Evolutionary conservation across 345 rosid species (phyloP).

Genomic region (Populus simonii): DNA sequence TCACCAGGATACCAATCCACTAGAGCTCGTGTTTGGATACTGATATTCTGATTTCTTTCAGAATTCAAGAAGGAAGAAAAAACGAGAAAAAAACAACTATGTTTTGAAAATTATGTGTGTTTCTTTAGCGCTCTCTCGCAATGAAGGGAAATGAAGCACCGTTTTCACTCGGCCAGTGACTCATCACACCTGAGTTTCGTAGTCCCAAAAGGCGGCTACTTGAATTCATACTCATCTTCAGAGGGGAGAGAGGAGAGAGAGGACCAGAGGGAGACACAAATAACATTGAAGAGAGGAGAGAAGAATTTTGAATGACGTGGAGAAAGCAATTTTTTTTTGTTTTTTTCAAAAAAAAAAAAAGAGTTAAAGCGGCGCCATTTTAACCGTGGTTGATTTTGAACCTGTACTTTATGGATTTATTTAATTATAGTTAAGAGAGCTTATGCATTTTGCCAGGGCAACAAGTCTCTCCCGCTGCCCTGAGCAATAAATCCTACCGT

Average conservation of each 20-base stretch:
- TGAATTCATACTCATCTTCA: slow-evolving; percentile 12
- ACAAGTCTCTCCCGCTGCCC: not conserved
- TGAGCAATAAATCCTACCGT: slow-evolving; percentile 30
- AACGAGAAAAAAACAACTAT: not conserved
- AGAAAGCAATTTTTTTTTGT: not conserved
- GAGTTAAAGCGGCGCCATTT: slow-evolving; percentile 19
- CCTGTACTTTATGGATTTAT: not conserved
- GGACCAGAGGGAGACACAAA: not conserved
- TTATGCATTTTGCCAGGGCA: not conserved
- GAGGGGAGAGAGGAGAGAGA: not conserved
- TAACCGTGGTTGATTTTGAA: slow-evolving; percentile 8
- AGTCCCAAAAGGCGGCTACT: slow-evolving; percentile 44
- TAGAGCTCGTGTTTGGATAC: not conserved
- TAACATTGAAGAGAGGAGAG: too few relatives aligned
- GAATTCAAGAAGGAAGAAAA: not conserved
- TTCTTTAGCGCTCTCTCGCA: not conserved
- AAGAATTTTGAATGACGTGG: not conserved
- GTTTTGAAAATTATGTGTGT: not conserved
- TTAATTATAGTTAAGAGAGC: slow-evolving; percentile 18
- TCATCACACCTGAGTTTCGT: slow-evolving; percentile 13
- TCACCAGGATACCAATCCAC: slow-evolving; percentile 13
- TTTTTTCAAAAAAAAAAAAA: not conserved
- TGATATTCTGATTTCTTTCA: slow-evolving; percentile 5
- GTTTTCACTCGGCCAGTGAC: slow-evolving; percentile 26
- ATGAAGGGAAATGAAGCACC: slow-evolving; percentile 12